Evolutionary conservation across 1,284 basidiomycete species (phyloP), one percentile per base, ranked within the genome.

Genomic region (Tilletiopsis washingtonensis): DNA sequence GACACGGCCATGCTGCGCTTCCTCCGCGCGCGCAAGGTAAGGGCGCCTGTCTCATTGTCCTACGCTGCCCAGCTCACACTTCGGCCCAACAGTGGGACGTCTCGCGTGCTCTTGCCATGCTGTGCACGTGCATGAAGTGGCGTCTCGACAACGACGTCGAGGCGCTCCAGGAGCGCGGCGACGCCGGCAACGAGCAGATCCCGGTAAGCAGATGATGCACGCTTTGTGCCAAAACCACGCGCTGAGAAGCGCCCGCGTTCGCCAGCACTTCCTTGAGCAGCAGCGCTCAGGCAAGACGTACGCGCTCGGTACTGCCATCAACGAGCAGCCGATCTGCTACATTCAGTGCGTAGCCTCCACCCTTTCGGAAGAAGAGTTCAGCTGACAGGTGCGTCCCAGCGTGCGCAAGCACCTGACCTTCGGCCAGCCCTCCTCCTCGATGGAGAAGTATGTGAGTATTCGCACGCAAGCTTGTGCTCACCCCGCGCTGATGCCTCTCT

Each of bases 31-130:
- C 64, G 74, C n/a, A n/a, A n/a, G n/a, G n/a, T n/a, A n/a, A n/a
- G n/a, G n/a, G n/a, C n/a, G n/a, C n/a, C n/a, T n/a, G n/a, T n/a
- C n/a, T n/a, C n/a, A n/a, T n/a, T n/a, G n/a, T n/a, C n/a, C n/a
- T n/a, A n/a, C n/a, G n/a, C n/a, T n/a, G n/a, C n/a, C n/a, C n/a
- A n/a, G n/a, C n/a, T n/a, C n/a, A n/a, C n/a, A n/a, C n/a, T n/a
- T n/a, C n/a, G n/a, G n/a, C n/a, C n/a, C n/a, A n/a, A 37, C 63
- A 74, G 59, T 75, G 74, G 74, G 69, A 74, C 40, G 62, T 69
- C 1, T 59, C 61, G 14, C 71, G 74, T 9, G 74, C 71, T 14
- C 63, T 74, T 40, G 74, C 74, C 25, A 75, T 75, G 74, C 60
- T 75, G 44, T 68, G 62, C 37, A 53, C 53, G 3, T 63, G 67